Evolutionary conservation across 805 yeast species (phyloP).

Genomic region (Phaffomyces thermotolerans): DNA sequence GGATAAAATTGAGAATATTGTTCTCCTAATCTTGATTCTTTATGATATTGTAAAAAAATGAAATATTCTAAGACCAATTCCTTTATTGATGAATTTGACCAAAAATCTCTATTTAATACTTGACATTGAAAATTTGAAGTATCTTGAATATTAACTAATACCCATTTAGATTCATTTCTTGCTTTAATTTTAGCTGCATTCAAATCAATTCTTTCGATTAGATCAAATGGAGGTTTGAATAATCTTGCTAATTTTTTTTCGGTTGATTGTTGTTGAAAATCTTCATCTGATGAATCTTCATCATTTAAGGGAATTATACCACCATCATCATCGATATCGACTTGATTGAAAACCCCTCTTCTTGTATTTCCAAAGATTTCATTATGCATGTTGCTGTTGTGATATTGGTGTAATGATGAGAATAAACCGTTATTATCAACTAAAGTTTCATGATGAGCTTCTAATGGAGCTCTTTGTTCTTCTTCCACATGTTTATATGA

Average conservation of each 20-base stretch:
- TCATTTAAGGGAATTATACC: slow-evolving; percentile 24
- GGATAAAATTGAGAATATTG: slow-evolving; percentile 69
- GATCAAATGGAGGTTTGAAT: slow-evolving; percentile 91
- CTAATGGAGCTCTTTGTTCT: slow-evolving; percentile 68
- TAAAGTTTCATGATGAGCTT: slow-evolving; percentile 70
- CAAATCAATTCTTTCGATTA: slow-evolving; percentile 61
- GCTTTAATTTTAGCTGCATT: slow-evolving; percentile 70
- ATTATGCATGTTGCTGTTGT: background rate
- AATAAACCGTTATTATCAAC: slow-evolving; percentile 38
- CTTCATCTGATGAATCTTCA: slow-evolving; percentile 21
- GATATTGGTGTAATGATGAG: too few relatives aligned
- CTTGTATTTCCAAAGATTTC: slow-evolving; percentile 28
- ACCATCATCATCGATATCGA: slow-evolving; percentile 27
- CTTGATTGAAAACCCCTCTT: slow-evolving; percentile 17
- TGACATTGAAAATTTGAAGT: slow-evolving; percentile 81
- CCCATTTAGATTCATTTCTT: slow-evolving; percentile 62
- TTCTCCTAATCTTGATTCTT: slow-evolving; percentile 68
- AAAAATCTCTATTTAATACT: slow-evolving; percentile 84
- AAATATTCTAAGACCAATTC: slow-evolving; percentile 59
- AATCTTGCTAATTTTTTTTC: slow-evolving; percentile 71
- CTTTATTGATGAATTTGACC: slow-evolving; percentile 69
- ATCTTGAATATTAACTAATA: slow-evolving; percentile 84
- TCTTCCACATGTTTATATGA: slow-evolving; percentile 31
- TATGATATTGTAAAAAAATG: slow-evolving; percentile 78
- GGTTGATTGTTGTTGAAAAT: slow-evolving; percentile 35